Base-by-base conservation (phyloP, 768 basidiomycete species). In the Phaffia australis region DNA sequence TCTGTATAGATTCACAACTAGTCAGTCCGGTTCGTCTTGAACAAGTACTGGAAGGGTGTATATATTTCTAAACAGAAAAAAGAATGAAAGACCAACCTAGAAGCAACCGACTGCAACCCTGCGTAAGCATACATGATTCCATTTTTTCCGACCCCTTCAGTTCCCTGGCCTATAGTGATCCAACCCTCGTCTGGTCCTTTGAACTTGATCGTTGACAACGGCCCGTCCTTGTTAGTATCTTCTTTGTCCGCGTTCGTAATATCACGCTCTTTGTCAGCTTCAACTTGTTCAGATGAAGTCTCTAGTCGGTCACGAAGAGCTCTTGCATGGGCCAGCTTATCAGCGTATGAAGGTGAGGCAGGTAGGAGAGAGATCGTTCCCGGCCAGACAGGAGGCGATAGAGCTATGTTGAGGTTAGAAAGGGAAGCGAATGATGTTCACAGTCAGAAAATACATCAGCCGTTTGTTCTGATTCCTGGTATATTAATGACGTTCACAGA, bases 41-140 rank as follows among this genome's bases (percentile, higher is more conserved):
- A 27, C 1, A 49, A 68, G 58, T 56, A 68, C 2, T 30, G 9
- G 48, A 65, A 29, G 11, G 29, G 19, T 47, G 7, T 11, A 55
- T 48, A 7, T 14, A 23, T 18, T 68, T 60, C 18, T 19, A 54
- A 48, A n/a, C 23, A 42, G 52, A 21, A n/a, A 35, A 42, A 30
- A 29, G 23, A 35, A 56, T 5, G 0, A 54, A 25, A n/a, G 30
- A 27, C 29, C 3, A 4, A 73, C 73, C 72, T 57, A 76, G 55
- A 58, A 19, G 57, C 60, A 50, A 47, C 19, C 15, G 60, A 49
- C 9, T 29, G 35, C 11, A 25, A 18, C 5, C 57, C 47, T 11
- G 57, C 27, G 72, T 75, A 76, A 62, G 73, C 68, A 63, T 76
- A 76, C 21, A 75, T 58, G 19, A 75, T 69, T 0, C 74, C 74